Evolutionary conservation across 805 yeast species (phyloP), one percentile per base, ranked within the genome.

Genomic region (Lachancea cidri): DNA sequence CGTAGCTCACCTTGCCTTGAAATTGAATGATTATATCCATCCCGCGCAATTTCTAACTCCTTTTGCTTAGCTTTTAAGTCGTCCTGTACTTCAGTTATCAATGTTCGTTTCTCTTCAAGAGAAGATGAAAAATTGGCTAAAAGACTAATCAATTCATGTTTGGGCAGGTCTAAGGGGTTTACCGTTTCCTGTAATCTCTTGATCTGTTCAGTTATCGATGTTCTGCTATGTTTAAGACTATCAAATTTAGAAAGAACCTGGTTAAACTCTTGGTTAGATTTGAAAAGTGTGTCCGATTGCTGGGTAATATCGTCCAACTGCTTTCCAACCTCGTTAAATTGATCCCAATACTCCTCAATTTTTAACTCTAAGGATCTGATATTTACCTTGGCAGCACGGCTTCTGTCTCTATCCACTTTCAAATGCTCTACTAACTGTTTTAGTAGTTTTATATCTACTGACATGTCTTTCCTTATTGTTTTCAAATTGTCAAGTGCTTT

Each of bases 401-500:
- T 89, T 31, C 95, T 72, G 14, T 77, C 80, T 50, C 78, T 77
- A 54, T 93, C 98, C 9, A 72, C 68, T 52, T 77, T 74, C 42
- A 87, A 66, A 59, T 88, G 94, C 39, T 79, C 79, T 0, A 86
- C 95, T 15, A 85, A 79, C 53, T 85, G 87, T 48, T 83, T 81
- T 35, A 88, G 69, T 7, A 91, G 61, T 53, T 81, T 84, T 29
- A 86, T 81, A 44, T 88, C 95, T 1, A 72, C 67, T 8, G 79
- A 67, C 75, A 86, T 76, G 33, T 86, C 94, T 53, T 89, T 91
- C 39, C 84, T 77, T 32, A 88, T 76, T 1, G 60, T 61, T 56
- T 88, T 89, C 54, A 93, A 70, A 40, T 76, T 77, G 44, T 89
- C 96, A 29, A 93, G 67, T 0, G 93, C 95, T 57, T 86, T 91